A percentile compares a stretch with the other conserved stretches of the same genome.
phyloP scores from a whole-genome alignment of 192 early-diverging fungal genomes.

The Coemansia sp. region DNA sequence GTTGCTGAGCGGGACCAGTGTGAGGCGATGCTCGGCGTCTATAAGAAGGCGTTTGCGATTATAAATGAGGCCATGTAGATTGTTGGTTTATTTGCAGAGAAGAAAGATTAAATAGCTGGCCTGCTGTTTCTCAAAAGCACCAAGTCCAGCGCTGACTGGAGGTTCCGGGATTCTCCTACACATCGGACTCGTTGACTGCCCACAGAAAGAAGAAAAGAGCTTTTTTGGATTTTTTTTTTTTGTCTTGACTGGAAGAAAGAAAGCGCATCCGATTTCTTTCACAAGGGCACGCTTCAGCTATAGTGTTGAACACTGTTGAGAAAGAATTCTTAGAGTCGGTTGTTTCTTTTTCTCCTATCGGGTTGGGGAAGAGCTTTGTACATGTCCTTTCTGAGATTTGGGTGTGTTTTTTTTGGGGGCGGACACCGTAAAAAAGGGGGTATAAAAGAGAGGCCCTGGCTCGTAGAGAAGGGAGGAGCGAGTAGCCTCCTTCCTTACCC shows the following conservation, averaged over 20 bases:
- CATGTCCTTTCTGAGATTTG: neutral
- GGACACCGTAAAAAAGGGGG: neutral
- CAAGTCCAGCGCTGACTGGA: neutral
- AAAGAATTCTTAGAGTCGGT: neutral
- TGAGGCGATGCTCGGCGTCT: conserved; percentile 73
- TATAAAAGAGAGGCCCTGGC: neutral
- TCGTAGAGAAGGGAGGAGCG: too few relatives aligned
- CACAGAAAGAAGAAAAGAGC: too few relatives aligned
- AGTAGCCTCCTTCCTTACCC: neutral
- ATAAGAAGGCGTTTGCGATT: conserved; percentile 70
- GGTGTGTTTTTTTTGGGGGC: neutral
- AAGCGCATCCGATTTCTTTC: neutral
- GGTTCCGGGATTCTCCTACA: neutral
- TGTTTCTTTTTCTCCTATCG: neutral
- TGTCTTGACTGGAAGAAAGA: neutral
- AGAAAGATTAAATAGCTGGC: neutral
- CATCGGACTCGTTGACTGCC: neutral
- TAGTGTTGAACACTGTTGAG: neutral
- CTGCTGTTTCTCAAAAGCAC: neutral
- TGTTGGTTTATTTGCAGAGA: neutral
- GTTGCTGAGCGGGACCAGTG: conserved; percentile 72
- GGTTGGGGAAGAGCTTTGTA: neutral
- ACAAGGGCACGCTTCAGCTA: neutral
- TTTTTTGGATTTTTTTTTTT: neutral
- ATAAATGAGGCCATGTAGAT: conserved; percentile 52